Percentiles rank a stretch among this genome's conserved stretches.
These are phyloP conservation scores for Suhomyces yuchorum DNA, from an alignment of 1,139 yeast species.

Conservation along the genomic window DNA sequence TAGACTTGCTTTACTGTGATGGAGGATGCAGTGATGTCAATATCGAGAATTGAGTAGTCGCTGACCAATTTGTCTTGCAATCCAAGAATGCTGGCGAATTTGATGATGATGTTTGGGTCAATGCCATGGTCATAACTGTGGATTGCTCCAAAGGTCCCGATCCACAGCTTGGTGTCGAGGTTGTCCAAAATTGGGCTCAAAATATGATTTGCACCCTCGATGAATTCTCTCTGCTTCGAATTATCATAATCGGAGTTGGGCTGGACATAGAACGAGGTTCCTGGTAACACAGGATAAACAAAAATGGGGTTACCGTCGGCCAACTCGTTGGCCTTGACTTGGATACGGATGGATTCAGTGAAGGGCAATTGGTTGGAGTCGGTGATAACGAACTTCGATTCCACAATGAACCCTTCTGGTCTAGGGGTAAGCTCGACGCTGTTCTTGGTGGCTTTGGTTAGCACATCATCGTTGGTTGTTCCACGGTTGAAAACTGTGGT, in stretches of 20 bases:
- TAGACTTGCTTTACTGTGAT: conserved; percentile 8
- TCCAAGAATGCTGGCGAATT: neutral
- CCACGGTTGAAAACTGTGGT: conserved; percentile 36
- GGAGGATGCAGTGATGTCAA: neutral
- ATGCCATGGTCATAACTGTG: neutral
- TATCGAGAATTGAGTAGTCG: conserved; percentile 5
- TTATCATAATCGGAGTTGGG: conserved; percentile 21
- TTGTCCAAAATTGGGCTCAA: conserved; percentile 13
- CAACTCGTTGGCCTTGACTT: conserved; percentile 17
- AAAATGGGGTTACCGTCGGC: conserved; percentile 22
- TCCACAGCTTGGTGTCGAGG: conserved; percentile 1
- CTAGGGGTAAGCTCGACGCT: conserved; percentile 8
- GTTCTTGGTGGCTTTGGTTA: conserved; percentile 15
- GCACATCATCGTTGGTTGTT: conserved; percentile 28
- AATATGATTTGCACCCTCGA: conserved; percentile 22
- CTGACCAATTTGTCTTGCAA: neutral
- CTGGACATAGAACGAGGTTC: conserved; percentile 30
- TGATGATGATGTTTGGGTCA: neutral
- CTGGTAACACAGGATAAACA: conserved; percentile 26
- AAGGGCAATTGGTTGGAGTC: conserved; percentile 8
- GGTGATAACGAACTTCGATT: conserved; percentile 22
- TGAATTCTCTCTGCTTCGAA: conserved; percentile 23
- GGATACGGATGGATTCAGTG: conserved; percentile 28
- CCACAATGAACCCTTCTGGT: conserved; percentile 22
- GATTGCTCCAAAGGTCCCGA: conserved; percentile 2